phyloP scores from a whole-genome alignment of 768 basidiomycete species.

The Xerocomellus intermedius region DNA sequence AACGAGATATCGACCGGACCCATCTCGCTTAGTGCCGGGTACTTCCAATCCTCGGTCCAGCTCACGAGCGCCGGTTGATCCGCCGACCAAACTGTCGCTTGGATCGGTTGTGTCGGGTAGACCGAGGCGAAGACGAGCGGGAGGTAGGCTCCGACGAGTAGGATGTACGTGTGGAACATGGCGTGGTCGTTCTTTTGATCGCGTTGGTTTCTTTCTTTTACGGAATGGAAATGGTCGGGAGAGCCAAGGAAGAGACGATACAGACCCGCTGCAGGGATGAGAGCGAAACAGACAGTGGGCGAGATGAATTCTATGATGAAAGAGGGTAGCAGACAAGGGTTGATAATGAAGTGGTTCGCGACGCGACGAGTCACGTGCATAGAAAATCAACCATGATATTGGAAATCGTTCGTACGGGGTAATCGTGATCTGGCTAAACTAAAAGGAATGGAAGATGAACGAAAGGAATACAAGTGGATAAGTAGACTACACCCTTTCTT shows the following conservation, averaged over 20 bases:
- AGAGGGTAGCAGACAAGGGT: not conserved
- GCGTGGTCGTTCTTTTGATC: not conserved
- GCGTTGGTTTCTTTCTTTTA: not conserved
- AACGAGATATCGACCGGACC: conserved; percentile 47
- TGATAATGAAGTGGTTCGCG: not conserved
- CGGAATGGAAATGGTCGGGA: not conserved
- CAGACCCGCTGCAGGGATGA: conserved; percentile 30
- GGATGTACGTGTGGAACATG: conserved; percentile 7
- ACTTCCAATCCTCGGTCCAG: conserved; percentile 50
- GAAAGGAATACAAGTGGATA: conserved; percentile 19
- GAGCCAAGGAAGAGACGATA: not conserved
- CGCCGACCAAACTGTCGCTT: conserved; percentile 43
- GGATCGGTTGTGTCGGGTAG: conserved; percentile 51
- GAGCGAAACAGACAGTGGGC: not conserved
- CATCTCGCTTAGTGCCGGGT: conserved; percentile 43
- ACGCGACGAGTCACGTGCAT: conserved; percentile 27
- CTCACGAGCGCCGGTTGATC: conserved; percentile 42
- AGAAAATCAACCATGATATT: conserved; percentile 25
- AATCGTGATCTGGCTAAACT: conserved; percentile 7
- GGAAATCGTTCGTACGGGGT: not conserved
- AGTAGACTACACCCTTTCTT: conserved; percentile 18
- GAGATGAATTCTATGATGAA: not conserved
- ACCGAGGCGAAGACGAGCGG: conserved; percentile 35
- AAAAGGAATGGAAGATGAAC: conserved; percentile 11
- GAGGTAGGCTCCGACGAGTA: conserved; percentile 7